Evolutionary conservation across 1,284 basidiomycete genomes (phyloP).

Genomic region (Exsudoporus floridanus): DNA sequence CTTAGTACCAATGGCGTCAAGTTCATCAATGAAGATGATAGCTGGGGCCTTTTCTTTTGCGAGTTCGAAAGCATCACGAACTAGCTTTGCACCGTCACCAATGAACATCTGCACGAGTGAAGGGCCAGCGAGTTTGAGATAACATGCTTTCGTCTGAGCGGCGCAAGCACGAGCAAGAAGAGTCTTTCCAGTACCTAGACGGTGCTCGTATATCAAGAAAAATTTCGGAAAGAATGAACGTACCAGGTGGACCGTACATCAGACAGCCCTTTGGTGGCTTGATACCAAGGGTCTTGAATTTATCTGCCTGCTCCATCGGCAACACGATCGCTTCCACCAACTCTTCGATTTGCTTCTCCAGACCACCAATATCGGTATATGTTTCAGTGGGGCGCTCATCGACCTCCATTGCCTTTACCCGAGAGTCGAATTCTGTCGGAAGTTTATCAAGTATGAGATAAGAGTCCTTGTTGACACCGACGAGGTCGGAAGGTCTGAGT

Average conservation of each 20-base stretch:
- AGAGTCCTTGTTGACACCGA: conserved; percentile 99
- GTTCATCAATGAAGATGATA: conserved; percentile 99
- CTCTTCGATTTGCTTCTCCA: conserved; percentile 99
- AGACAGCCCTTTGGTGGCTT: conserved; percentile 97
- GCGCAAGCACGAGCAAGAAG: conserved; percentile 97
- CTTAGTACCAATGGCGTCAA: conserved; percentile 96
- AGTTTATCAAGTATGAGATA: conserved; percentile 96
- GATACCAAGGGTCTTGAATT: conserved; percentile 96
- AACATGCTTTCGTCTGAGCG: conserved; percentile 96
- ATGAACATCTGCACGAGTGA: conserved; percentile 99
- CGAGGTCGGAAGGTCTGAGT: conserved; percentile 89
- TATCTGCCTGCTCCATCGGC: conserved; percentile 94
- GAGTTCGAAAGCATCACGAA: conserved; percentile 96
- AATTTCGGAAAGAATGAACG: conserved; percentile 5
- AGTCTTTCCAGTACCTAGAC: conserved; percentile 88
- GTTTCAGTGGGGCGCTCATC: conserved; percentile 99
- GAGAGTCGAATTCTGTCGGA: conserved; percentile 97
- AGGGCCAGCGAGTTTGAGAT: conserved; percentile 96
- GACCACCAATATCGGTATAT: conserved; percentile 95
- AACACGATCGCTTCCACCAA: conserved; percentile 91
- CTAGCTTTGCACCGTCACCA: conserved; percentile 96
- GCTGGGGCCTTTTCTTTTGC: conserved; percentile 97
- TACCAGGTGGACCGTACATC: conserved; percentile 93
- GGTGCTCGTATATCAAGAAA: conserved; percentile 1
- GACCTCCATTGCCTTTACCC: conserved; percentile 99